A percentile compares a stretch with the other conserved stretches of the same genome.
Evolutionary conservation across 306 rosid species (phyloP).

Genomic region (Urtica urens): DNA sequence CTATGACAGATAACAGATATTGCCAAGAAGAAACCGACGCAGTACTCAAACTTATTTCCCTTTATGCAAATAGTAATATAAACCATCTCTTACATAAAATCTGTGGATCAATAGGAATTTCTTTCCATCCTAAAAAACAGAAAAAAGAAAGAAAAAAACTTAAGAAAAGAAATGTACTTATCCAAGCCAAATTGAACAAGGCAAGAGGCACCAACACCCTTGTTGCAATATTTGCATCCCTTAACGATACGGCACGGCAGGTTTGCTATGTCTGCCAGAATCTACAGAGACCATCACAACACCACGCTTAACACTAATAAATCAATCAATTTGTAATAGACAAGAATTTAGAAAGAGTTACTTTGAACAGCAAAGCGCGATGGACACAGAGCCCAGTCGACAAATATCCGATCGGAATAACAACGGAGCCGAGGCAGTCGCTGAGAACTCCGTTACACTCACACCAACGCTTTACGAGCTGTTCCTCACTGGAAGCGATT

Average conservation of each 20-base stretch:
- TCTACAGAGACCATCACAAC: neutral
- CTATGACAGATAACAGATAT: too few relatives aligned
- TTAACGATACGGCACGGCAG: constrained; percentile 9
- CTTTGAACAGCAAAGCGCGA: constrained; percentile 14
- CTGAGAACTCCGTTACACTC: constrained; percentile 2
- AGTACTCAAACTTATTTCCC: neutral
- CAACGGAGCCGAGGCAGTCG: constrained; percentile 7
- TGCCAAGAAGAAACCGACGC: too few relatives aligned
- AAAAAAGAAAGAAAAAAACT: too few relatives aligned
- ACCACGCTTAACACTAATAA: neutral
- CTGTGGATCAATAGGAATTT: neutral
- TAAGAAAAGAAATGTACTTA: neutral
- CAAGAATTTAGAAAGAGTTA: neutral
- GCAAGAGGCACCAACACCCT: constrained; percentile 7
- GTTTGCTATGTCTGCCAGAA: constrained; percentile 6
- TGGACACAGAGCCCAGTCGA: constrained; percentile 9
- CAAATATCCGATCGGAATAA: constrained; percentile 11
- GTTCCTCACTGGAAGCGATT: constrained; percentile 1
- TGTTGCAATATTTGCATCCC: constrained; percentile 10
- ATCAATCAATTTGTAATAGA: neutral
- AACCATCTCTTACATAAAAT: neutral
- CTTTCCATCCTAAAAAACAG: too few relatives aligned
- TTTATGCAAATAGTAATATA: neutral
- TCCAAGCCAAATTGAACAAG: constrained; percentile 6
- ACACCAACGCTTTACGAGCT: neutral